These are phyloP conservation scores for Kregervanrija delftensis DNA, from an alignment of 805 yeast genomes.

Conservation along the genomic window DNA sequence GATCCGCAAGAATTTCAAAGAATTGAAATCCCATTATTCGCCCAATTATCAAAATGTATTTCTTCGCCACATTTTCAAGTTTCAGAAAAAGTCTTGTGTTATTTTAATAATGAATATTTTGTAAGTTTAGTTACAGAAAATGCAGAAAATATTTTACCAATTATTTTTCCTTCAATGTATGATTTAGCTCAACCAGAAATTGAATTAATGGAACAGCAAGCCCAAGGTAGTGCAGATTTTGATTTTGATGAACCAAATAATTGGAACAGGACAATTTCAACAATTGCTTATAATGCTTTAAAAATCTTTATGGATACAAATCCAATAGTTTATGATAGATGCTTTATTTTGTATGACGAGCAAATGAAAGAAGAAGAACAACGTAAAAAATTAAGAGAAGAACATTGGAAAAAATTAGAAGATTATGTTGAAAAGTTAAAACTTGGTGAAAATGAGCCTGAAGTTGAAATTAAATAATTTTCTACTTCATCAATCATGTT, in stretches of 20 bases:
- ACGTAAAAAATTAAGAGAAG: slow-evolving; percentile 53
- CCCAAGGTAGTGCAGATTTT: slow-evolving; percentile 22
- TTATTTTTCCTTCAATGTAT: slow-evolving; percentile 82
- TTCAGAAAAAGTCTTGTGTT: slow-evolving; percentile 87
- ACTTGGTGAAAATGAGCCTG: slow-evolving; percentile 29
- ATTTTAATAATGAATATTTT: slow-evolving; percentile 93
- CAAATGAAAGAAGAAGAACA: slow-evolving; percentile 67
- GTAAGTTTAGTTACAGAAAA: slow-evolving; percentile 84
- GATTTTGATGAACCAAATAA: slow-evolving; percentile 44
- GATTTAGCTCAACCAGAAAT: slow-evolving; percentile 55
- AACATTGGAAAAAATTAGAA: slow-evolving; percentile 68
- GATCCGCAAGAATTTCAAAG: slow-evolving; percentile 89
- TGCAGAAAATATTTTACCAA: slow-evolving; percentile 88
- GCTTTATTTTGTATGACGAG: slow-evolving; percentile 81
- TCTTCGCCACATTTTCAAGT: slow-evolving; percentile 96
- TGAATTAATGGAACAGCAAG: slow-evolving; percentile 25
- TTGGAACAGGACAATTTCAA: slow-evolving; percentile 93
- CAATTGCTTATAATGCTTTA: slow-evolving; percentile 84
- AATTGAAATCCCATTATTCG: slow-evolving; percentile 88
- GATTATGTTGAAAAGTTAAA: slow-evolving; percentile 40
- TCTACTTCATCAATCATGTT: neutral
- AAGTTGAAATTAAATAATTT: slow-evolving; percentile 50
- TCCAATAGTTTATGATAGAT: slow-evolving; percentile 85
- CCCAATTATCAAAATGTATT: slow-evolving; percentile 89
- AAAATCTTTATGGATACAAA: slow-evolving; percentile 90